These are phyloP conservation scores for Aphanomyces cochlioides DNA, from an alignment of 352 stramenopile species.

Conservation along the genomic window DNA sequence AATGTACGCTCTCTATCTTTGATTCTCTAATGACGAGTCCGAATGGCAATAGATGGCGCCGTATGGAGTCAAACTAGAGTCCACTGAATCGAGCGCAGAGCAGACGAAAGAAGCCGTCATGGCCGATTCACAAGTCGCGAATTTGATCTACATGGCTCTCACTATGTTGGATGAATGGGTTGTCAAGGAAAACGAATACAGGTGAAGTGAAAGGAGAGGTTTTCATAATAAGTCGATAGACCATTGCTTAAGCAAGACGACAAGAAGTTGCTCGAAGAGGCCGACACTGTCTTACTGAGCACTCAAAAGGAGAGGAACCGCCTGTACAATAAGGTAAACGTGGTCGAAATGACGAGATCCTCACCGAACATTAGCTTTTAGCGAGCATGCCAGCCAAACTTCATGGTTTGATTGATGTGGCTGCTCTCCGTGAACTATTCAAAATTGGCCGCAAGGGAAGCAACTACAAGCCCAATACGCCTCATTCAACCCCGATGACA, in stretches of 20 bases:
- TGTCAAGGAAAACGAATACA: slow-evolving; percentile 81
- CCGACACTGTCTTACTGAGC: slow-evolving; percentile 67
- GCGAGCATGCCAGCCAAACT: slow-evolving; percentile 6
- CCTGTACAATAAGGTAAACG: slow-evolving; percentile 46
- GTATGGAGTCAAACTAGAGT: slow-evolving; percentile 6
- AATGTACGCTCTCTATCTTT: slow-evolving; percentile 30
- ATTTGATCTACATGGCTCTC: slow-evolving; percentile 49
- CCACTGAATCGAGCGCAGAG: slow-evolving; percentile 35
- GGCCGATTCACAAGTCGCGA: slow-evolving; percentile 40
- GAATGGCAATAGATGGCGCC: neutral
- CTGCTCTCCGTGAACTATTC: slow-evolving; percentile 23
- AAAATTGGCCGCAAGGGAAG: slow-evolving; percentile 27
- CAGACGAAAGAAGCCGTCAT: slow-evolving; percentile 39
- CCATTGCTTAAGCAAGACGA: slow-evolving; percentile 88
- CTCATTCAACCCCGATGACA: slow-evolving; percentile 15
- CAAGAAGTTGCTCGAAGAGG: slow-evolving; percentile 80
- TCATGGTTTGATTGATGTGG: neutral
- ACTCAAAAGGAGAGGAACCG: slow-evolving; percentile 80
- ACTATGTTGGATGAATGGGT: slow-evolving; percentile 73
- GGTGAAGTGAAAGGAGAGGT: slow-evolving; percentile 34
- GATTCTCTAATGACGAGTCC: neutral
- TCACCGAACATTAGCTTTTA: slow-evolving; percentile 8
- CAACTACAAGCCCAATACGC: slow-evolving; percentile 15
- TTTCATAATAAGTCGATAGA: slow-evolving; percentile 33
- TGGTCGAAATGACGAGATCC: no score